Conservation (phyloP, 768 basidiomycete genomes). For the Gautieria morchelliformis region DNA sequence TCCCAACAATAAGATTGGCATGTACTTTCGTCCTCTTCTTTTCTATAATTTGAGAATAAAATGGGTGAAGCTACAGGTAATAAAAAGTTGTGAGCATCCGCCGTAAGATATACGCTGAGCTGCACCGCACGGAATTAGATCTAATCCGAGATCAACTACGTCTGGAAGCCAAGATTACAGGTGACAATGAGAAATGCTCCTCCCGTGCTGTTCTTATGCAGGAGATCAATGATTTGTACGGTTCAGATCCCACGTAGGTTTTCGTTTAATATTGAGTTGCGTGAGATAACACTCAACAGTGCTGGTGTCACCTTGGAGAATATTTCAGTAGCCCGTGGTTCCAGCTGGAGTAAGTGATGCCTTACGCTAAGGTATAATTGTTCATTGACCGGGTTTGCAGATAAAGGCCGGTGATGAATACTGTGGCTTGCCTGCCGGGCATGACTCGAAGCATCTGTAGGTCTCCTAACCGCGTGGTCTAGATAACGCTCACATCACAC, state of each 20-base stretch:
- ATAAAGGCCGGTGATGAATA: conserved; percentile 22
- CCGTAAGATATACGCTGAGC: background rate
- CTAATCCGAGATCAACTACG: background rate
- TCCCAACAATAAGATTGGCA: too few relatives aligned
- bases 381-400: too few relatives aligned
- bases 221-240: background rate
- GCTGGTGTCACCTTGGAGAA: background rate
- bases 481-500: background rate
- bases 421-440: conserved; percentile 48
- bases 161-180: background rate
- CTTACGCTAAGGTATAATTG: background rate
- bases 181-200: background rate
- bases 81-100: too few relatives aligned
- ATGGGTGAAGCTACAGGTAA: too few relatives aligned
- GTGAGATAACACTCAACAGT: background rate
- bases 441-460: conserved; percentile 46
- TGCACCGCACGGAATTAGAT: background rate
- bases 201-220: background rate
- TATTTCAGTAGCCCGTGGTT: background rate
- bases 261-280: background rate
- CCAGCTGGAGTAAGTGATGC: background rate
- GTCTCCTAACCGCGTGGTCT: conserved; percentile 10
- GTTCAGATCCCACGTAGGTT: background rate
- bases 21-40: too few relatives aligned
- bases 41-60: too few relatives aligned